Evolutionary conservation across 164 flowering plant genomes (phyloP).

Genomic region (Vitis cinerea): DNA sequence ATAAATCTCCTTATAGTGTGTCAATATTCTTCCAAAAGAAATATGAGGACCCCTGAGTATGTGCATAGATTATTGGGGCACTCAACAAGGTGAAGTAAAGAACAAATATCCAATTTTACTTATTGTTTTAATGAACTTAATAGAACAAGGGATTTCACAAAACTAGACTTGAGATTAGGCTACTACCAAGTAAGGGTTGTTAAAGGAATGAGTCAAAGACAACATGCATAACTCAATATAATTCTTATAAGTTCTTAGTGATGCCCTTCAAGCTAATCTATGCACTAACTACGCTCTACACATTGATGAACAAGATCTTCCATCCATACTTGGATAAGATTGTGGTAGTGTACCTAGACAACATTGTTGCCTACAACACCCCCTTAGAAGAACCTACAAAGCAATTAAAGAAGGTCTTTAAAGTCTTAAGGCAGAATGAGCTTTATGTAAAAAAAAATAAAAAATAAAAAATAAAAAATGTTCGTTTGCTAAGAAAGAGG

Average conservation of each 20-base stretch:
- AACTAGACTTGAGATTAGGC: background rate
- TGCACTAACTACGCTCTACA: background rate
- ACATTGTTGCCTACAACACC: background rate
- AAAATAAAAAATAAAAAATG: too few relatives aligned
- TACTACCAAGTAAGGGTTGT: background rate
- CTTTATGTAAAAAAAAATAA: background rate
- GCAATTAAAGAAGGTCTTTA: background rate
- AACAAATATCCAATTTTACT: background rate
- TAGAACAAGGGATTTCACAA: background rate
- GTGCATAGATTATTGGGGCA: too few relatives aligned
- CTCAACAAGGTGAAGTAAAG: background rate
- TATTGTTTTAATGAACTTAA: background rate
- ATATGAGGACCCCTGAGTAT: too few relatives aligned
- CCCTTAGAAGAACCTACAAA: background rate
- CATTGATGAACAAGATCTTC: background rate
- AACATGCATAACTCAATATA: background rate
- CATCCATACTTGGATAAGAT: background rate
- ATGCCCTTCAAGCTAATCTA: constrained; percentile 10
- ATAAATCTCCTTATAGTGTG: too few relatives aligned
- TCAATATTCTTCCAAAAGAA: too few relatives aligned
- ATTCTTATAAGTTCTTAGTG: constrained; percentile 3
- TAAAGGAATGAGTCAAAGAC: background rate
- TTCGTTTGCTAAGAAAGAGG: background rate
- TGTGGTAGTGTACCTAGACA: constrained; percentile 3
- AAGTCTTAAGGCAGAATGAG: background rate